Conservation (phyloP, 2,329 filamentous ascomycete species). For the Colletotrichum scovillei region DNA sequence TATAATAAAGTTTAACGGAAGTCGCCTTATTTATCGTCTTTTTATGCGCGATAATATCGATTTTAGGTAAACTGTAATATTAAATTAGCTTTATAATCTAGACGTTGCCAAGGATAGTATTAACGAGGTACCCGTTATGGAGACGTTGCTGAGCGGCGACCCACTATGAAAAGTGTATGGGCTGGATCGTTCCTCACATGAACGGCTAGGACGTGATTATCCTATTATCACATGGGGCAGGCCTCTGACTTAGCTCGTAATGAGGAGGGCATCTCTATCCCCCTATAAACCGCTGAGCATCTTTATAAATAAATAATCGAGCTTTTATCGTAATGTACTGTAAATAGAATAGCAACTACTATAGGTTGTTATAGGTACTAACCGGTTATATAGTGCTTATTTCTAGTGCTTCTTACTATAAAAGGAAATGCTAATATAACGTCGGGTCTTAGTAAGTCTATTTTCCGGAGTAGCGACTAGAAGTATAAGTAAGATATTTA, state of each 20-base stretch:
- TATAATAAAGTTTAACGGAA: background rate
- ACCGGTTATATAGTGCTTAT: background rate
- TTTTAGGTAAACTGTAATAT: background rate
- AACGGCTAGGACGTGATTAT: background rate
- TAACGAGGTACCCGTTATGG: background rate
- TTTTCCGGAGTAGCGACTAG: background rate
- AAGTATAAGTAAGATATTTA: background rate
- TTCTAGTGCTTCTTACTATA: background rate
- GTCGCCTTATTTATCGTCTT: background rate
- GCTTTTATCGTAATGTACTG: background rate
- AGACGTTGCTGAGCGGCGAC: background rate
- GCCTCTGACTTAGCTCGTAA: conserved; percentile 44
- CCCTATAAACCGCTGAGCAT: conserved; percentile 39
- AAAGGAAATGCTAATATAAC: background rate
- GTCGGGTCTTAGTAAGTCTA: background rate
- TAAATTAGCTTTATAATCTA: background rate
- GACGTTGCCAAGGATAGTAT: background rate
- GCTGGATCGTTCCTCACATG: background rate
- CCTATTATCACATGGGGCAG: conserved; percentile 26
- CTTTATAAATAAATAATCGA: background rate
- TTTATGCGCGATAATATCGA: background rate
- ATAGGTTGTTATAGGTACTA: background rate
- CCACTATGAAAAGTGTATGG: background rate
- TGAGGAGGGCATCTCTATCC: conserved; percentile 61
- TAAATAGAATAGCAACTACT: background rate